Conservation (phyloP, 23 red algal genomes). For the Gracilariopsis chorda region DNA sequence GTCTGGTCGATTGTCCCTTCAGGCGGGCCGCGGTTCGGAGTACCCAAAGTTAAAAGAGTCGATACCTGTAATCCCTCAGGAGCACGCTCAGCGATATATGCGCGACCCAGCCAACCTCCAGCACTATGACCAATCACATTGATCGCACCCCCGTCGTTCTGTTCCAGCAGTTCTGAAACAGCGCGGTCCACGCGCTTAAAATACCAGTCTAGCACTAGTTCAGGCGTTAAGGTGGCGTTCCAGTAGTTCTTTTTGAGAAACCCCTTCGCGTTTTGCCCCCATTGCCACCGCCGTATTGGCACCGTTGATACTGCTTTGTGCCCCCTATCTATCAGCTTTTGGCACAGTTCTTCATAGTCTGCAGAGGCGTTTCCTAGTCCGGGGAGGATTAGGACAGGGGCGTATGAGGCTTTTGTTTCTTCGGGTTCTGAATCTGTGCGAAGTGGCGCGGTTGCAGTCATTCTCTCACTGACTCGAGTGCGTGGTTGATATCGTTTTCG, state of each 20-base stretch:
- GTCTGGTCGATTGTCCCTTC: constrained; percentile 70
- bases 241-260: constrained; percentile 62
- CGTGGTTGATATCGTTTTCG: too few species aligned
- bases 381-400: constrained; percentile 66
- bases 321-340: constrained; percentile 18
- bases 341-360: constrained; percentile 46
- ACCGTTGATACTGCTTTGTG: constrained; percentile 42
- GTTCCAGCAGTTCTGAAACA: neutral
- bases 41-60: constrained; percentile 66
- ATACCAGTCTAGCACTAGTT: constrained; percentile 66
- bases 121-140: constrained; percentile 71
- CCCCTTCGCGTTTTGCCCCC: constrained; percentile 46
- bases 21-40: constrained; percentile 66
- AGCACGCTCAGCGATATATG: constrained; percentile 61
- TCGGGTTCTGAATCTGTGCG: too few species aligned
- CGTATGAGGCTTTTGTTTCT: neutral
- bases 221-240: constrained; percentile 40
- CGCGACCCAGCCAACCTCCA: constrained; percentile 71
- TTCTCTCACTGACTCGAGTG: too few species aligned
- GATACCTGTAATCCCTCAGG: constrained; percentile 12
- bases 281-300: constrained; percentile 55
- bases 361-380: constrained; percentile 63
- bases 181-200: constrained; percentile 37
- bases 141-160: neutral
- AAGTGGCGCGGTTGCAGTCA: too few species aligned